Percentiles rank a stretch among this genome's conserved stretches.
These are phyloP conservation scores for Perilla frutescens DNA, from an alignment of 257 asterid species.

Conservation along the genomic window DNA sequence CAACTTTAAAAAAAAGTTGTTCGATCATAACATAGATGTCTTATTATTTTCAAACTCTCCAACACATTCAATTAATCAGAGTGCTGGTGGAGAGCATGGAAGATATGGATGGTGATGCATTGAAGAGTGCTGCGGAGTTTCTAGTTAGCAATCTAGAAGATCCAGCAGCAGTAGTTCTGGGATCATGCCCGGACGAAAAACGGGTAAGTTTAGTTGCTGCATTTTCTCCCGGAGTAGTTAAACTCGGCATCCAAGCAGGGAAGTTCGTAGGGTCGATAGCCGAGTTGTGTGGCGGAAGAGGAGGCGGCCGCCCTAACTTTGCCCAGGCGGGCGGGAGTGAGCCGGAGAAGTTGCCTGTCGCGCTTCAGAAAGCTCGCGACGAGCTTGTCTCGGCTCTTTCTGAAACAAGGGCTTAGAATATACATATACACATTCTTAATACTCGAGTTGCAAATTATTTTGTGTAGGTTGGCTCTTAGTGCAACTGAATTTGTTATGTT, in stretches of 20 bases:
- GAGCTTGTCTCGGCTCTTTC: constrained; percentile 62
- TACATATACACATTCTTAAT: not conserved
- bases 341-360: constrained; percentile 73
- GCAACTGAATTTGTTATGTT: constrained; percentile 18
- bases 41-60: not conserved
- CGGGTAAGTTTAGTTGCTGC: constrained; percentile 84
- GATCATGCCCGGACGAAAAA: constrained; percentile 82
- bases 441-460: not conserved
- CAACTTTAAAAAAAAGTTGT: not conserved
- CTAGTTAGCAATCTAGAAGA: constrained; percentile 62
- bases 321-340: constrained; percentile 98
- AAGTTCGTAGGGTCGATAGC: constrained; percentile 87
- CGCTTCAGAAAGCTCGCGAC: constrained; percentile 77
- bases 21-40: too few relatives aligned
- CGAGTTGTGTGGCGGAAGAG: constrained; percentile 86
- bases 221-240: constrained; percentile 74
- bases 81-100: constrained; percentile 88
- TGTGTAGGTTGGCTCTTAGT: constrained; percentile 1
- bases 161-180: constrained; percentile 89
- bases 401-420: constrained; percentile 39
- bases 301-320: constrained; percentile 89
- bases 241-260: constrained; percentile 85
- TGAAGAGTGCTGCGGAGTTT: constrained; percentile 85
- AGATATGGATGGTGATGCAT: constrained; percentile 76
- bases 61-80: constrained; percentile 40